Conservation (phyloP, 768 basidiomycete species). For the Boletus rubescentipes region DNA sequence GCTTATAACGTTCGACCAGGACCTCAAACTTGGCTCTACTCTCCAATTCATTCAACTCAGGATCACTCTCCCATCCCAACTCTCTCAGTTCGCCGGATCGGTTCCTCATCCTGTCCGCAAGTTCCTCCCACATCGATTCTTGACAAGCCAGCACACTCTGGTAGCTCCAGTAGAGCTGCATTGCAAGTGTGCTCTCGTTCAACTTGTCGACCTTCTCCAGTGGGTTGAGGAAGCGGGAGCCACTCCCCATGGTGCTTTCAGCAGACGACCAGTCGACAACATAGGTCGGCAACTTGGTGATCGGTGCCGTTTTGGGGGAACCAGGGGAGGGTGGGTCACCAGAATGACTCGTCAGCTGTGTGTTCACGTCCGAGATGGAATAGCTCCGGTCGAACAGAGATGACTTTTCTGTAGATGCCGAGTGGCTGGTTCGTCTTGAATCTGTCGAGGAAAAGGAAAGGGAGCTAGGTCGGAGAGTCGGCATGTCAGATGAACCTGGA, state of each 20-base stretch:
- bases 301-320: conserved; percentile 8
- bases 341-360: conserved; percentile 20
- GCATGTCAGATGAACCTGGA: conserved; percentile 10
- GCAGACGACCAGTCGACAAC: conserved; percentile 48
- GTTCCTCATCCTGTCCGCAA: conserved; percentile 61
- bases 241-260: conserved; percentile 39
- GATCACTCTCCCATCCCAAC: conserved; percentile 72
- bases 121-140: conserved; percentile 78
- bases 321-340: conserved; percentile 22
- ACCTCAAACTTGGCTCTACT: conserved; percentile 58
- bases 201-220: conserved; percentile 44
- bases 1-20: conserved; percentile 55
- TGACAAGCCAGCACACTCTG: conserved; percentile 62
- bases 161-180: conserved; percentile 69
- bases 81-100: conserved; percentile 49
- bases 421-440: conserved; percentile 34
- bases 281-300: conserved; percentile 34
- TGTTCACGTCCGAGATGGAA: conserved; percentile 27
- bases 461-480: conserved; percentile 40
- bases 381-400: conserved; percentile 31
- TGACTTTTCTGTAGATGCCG: conserved; percentile 34
- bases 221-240: conserved; percentile 35
- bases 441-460: conserved; percentile 53
- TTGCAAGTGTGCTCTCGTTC: conserved; percentile 61
- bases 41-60: conserved; percentile 56